Percentiles rank a stretch among this genome's conserved stretches.
phyloP scores from a whole-genome alignment of 176 grass and related monocot genomes.

The Elymus sibiricus region DNA sequence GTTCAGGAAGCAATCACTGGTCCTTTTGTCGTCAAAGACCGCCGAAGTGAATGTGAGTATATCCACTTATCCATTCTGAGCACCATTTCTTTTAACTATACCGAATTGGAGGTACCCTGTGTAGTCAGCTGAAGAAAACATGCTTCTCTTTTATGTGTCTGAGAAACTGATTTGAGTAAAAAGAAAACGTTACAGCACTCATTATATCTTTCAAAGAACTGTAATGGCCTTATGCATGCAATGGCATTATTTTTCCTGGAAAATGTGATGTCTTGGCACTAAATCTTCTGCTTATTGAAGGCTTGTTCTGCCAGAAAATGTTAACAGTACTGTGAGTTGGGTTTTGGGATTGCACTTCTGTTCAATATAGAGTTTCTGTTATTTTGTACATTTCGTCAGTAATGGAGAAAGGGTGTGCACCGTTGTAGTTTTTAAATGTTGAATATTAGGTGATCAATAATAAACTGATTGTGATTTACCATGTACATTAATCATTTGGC shows the following conservation, averaged over 20 bases:
- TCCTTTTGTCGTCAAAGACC: background rate
- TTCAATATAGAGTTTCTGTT: background rate
- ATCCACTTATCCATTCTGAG: background rate
- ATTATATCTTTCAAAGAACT: background rate
- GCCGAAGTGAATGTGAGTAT: background rate
- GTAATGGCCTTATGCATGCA: background rate
- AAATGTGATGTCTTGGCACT: background rate
- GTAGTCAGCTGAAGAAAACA: background rate
- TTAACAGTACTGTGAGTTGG: too few species aligned
- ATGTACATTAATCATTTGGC: background rate
- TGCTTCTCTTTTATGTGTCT: background rate
- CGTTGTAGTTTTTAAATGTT: too few species aligned
- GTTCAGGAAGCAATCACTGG: slow-evolving; percentile 13
- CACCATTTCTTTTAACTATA: background rate
- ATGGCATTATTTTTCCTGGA: background rate
- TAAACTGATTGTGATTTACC: background rate
- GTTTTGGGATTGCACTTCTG: too few species aligned
- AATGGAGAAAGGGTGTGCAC: too few species aligned
- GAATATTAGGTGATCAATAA: background rate
- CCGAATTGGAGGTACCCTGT: background rate
- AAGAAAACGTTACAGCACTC: background rate
- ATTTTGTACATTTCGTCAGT: too few species aligned
- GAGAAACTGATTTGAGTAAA: background rate
- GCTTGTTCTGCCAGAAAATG: background rate
- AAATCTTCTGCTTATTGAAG: background rate